These are phyloP conservation scores for Neurospora crassa DNA, from an alignment of 2,329 filamentous ascomycete species.

Conservation along the genomic window DNA sequence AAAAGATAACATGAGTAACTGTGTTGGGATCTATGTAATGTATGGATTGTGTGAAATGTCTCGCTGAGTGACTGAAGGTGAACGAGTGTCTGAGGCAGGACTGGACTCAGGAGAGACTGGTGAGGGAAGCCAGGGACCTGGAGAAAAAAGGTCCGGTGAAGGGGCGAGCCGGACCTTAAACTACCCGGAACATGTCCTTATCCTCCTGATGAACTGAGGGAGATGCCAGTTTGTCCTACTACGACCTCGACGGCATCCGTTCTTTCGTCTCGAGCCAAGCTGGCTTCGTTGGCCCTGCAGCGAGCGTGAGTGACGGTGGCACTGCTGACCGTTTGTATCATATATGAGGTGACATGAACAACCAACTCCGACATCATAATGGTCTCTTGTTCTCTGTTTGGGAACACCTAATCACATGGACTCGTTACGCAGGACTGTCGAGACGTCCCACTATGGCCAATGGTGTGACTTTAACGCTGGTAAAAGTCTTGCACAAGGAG, in stretches of 20 bases:
- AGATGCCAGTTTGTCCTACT: background rate
- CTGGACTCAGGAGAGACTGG: background rate
- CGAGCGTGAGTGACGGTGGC: background rate
- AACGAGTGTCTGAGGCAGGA: background rate
- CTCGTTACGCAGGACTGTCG: background rate
- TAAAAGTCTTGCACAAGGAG: background rate
- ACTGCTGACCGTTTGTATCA: background rate
- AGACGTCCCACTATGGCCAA: background rate
- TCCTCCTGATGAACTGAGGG: background rate
- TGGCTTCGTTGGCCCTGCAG: background rate
- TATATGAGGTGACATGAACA: background rate
- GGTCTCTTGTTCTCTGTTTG: background rate
- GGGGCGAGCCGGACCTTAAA: background rate
- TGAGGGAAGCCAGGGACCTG: background rate
- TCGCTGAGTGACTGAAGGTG: background rate
- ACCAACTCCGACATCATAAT: background rate
- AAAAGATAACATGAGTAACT: background rate
- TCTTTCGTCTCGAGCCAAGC: background rate
- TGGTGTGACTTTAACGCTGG: background rate
- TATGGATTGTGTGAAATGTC: background rate
- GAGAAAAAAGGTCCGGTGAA: background rate
- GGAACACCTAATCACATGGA: background rate
- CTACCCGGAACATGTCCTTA: background rate
- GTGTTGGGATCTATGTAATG: background rate
- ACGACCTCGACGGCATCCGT: background rate